Base-by-base conservation (phyloP, 768 basidiomycete species). In the Tubosaeta sp. region DNA sequence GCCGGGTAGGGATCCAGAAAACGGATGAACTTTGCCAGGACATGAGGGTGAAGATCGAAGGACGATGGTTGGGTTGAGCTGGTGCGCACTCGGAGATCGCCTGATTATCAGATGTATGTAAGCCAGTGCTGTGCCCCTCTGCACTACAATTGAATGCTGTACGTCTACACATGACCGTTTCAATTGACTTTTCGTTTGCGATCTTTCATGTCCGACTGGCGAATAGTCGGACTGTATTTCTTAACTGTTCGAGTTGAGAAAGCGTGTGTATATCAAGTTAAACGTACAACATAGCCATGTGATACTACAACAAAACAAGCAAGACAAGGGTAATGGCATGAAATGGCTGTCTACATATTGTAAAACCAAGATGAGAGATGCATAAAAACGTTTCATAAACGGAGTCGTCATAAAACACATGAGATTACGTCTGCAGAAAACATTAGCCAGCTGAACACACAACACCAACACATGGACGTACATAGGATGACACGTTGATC, bases 1-100 rank as follows among this genome's bases (percentile, higher is more conserved):
- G 14, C 9, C 0, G 5, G 8, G 2, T n/a, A 11, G 4, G 9
- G 1, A 35, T 29, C 1, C 8, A 19, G 11, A 25, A 36, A 14
- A 21, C 6, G 39, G 63, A 89, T 86, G 31, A 54, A 88, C 85
- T 56, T 83, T 86, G 83, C 84, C 86, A 87, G 62, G 84, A 86
- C 86, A 87, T 86, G 41, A 47, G 27, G 31, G 36, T 25, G 14
- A 49, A 51, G 44, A 52, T 55, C 40, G 42, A 43, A 46, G 31
- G 32, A 43, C 13, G 35, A 36, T 43, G 42, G 25, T 9, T 44
- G 29, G 10, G 48, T 52, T 19, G 38, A 27, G 25, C 25, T 41
- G 36, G 54, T 54, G 35, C 19, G 25, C 19, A 40, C 29, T 50
- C 61, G 58, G 66, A 56, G 63, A 65, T 69, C 53, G 54, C 53